Evolutionary conservation across 768 basidiomycete genomes (phyloP).

Genomic region (Myochromella boudieri): DNA sequence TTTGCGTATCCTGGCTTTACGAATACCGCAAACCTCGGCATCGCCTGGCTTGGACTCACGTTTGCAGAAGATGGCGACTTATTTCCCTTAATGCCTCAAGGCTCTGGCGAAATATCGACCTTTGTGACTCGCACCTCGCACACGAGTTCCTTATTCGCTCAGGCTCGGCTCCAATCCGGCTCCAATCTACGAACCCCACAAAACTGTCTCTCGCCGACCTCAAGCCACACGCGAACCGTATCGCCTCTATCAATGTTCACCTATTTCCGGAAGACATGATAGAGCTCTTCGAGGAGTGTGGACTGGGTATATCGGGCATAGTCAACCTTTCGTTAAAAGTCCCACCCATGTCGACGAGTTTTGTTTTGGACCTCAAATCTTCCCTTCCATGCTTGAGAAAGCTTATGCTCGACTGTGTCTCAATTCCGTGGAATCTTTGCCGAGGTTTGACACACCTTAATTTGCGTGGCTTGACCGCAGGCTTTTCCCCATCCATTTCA

Average conservation of each 20-base stretch:
- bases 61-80: conserved; percentile 37
- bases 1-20: conserved; percentile 38
- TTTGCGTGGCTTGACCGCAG: conserved; percentile 29
- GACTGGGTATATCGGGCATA: conserved; percentile 24
- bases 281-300: conserved; percentile 27
- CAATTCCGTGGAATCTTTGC: conserved; percentile 34
- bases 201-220: conserved; percentile 26
- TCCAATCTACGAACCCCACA: conserved; percentile 29
- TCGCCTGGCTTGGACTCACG: conserved; percentile 40
- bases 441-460: conserved; percentile 31
- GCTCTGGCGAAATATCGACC: conserved; percentile 41
- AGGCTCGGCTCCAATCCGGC: conserved; percentile 31
- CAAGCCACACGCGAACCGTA: conserved; percentile 25
- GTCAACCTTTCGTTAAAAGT: conserved; percentile 34
- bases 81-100: conserved; percentile 33
- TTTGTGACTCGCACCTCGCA: conserved; percentile 33
- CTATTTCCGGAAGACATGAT: conserved; percentile 35
- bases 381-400: conserved; percentile 29
- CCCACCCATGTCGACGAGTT: conserved; percentile 26
- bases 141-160: conserved; percentile 35
- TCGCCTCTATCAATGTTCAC: conserved; percentile 34
- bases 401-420: conserved; percentile 33
- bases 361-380: conserved; percentile 16
- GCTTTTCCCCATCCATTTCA: conserved; percentile 30
- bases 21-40: conserved; percentile 24